Conservation (phyloP, 2,329 filamentous ascomycete species). For the Sporothrix schenckii region DNA sequence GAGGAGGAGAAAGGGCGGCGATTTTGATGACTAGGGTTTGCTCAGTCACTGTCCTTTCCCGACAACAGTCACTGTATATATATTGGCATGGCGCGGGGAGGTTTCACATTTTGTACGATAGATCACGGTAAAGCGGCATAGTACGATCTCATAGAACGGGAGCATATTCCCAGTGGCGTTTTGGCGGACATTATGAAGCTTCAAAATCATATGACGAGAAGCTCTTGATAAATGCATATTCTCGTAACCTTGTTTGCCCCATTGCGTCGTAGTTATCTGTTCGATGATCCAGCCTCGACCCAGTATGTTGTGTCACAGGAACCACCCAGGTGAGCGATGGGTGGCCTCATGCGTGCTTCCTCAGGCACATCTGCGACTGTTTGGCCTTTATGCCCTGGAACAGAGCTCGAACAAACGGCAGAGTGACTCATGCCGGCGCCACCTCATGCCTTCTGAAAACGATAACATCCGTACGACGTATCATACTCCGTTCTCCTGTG, state of each 20-base stretch:
- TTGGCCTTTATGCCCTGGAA: background rate
- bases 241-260: background rate
- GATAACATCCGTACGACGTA: background rate
- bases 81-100: background rate
- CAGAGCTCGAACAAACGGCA: conserved; percentile 12
- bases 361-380: background rate
- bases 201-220: conserved; percentile 8
- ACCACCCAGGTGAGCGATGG: background rate
- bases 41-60: background rate
- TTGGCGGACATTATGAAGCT: background rate
- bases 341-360: conserved; percentile 5
- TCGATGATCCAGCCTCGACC: no score
- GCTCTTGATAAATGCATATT: background rate
- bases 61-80: background rate
- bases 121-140: conserved; percentile 1
- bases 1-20: background rate
- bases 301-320: no score
- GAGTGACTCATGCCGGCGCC: conserved; percentile 30
- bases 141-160: conserved; percentile 16
- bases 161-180: background rate
- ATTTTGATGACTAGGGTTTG: background rate
- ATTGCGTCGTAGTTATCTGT: no score
- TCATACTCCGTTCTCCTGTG: background rate
- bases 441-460: background rate
- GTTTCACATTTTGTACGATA: background rate